A percentile compares a stretch with the other conserved stretches of the same genome.
Conservation (phyloP, 768 basidiomycete genomes). For the Termitomyces sp. region DNA sequence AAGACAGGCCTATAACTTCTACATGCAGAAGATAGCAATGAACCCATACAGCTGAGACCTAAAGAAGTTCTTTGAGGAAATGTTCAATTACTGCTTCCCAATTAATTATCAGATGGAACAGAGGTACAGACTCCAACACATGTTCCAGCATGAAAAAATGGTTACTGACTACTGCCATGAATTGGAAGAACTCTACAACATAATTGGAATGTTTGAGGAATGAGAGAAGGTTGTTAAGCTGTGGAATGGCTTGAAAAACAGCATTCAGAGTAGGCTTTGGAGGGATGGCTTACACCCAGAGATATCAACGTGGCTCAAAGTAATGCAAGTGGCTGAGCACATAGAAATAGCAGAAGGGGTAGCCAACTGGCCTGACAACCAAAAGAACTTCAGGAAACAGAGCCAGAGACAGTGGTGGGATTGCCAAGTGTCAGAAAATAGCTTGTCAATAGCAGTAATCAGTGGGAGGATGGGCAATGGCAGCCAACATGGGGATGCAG, state of each 20-base stretch:
- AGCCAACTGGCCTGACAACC: background rate
- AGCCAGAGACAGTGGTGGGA: background rate
- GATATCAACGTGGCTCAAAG: conserved; percentile 5
- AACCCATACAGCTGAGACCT: no score
- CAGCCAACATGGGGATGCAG: no score
- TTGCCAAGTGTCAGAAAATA: no score
- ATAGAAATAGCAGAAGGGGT: background rate
- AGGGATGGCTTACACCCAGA: no score
- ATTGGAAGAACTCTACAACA: conserved; percentile 25
- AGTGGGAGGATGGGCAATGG: no score
- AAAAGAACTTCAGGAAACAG: background rate
- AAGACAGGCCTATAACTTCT: conserved; percentile 27
- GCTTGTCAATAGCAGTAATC: no score
- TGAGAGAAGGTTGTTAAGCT: no score
- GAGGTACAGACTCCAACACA: conserved; percentile 15
- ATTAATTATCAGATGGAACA: conserved; percentile 21
- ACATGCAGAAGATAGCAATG: conserved; percentile 21
- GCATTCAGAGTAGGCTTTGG: no score
- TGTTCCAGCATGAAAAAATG: conserved; percentile 19
- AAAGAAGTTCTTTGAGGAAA: conserved; percentile 24
- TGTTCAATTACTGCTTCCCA: conserved; percentile 35
- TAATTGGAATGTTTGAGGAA: conserved; percentile 23
- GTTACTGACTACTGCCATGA: conserved; percentile 29
- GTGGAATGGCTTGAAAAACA: no score
- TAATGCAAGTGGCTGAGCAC: background rate